Percentiles rank a stretch among this genome's conserved stretches.
Conservation (phyloP, 179 eudicot genomes). For the Heliamphora pulchella region DNA sequence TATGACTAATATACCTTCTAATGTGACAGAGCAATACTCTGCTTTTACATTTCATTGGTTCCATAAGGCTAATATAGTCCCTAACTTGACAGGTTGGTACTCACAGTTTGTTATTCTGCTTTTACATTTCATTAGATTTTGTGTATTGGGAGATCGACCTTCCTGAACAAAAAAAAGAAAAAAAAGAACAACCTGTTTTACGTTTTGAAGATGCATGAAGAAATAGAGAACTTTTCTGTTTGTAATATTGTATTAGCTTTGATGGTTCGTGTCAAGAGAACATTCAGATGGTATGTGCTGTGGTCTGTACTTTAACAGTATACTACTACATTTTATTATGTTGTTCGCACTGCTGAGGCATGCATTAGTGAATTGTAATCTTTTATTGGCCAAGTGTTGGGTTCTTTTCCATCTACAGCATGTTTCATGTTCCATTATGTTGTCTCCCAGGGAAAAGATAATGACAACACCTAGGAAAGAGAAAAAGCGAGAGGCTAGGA, state of each 20-base stretch:
- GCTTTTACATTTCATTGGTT: not conserved
- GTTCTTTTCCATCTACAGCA: not conserved
- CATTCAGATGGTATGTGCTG: no score
- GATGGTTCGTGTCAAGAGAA: no score
- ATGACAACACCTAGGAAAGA: constrained; percentile 79
- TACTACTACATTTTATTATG: no score
- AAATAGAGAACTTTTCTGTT: no score
- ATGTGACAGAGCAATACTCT: not conserved
- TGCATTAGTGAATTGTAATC: not conserved
- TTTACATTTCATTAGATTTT: not conserved
- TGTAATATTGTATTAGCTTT: no score
- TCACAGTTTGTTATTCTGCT: not conserved
- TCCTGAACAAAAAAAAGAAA: no score
- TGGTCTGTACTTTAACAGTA: no score
- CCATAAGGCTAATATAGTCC: not conserved
- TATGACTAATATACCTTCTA: not conserved
- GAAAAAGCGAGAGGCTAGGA: constrained; percentile 68
- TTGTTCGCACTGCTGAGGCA: no score
- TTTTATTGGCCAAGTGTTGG: not conserved
- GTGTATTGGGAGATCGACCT: not conserved
- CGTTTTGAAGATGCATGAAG: no score
- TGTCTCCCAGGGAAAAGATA: constrained; percentile 61
- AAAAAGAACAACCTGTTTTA: no score
- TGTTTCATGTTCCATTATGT: constrained; percentile 6
- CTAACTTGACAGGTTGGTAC: not conserved